Base-by-base conservation (phyloP, 139 green algal species). In the Asterochloris sp. region DNA sequence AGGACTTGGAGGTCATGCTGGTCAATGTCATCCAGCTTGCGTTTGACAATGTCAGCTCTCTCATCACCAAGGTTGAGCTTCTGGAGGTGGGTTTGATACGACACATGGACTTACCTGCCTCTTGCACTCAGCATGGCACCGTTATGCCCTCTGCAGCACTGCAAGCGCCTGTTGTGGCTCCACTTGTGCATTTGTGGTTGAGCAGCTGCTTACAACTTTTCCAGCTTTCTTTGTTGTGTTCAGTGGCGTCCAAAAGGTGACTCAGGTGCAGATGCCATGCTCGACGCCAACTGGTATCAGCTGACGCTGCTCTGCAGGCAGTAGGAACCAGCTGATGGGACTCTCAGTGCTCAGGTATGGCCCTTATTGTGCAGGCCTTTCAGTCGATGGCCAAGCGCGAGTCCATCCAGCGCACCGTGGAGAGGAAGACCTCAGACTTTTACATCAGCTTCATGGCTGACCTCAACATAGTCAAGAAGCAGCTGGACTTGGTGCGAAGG, bases 1-100 rank as follows among this genome's bases (percentile, higher is more conserved):
- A 95, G 86, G 93, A 95, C 82, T 84, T 97, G 67, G 93, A 95
- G 85, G 86, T 95, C 26, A 94, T 95, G 93, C 83, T 96, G 62
- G 88, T 88, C 75, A 95, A 95, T 60, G 88, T 94, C 62, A 92
- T 95, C 81, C 81, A 93, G 84, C 82, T 91, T n/a, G 93, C 90
- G 0, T 88, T 92, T 67, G 91, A 94, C 64, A 88, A 78, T 62
- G 62, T 62, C 62, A 73, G 61, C 21, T 81, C 77, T 27, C 77
- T 81, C 16, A 62, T 81, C 13, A 62, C 61, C 27, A 73, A 64
- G 54, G 27, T 81, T 23, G 62, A 73, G 63, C 77, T 81, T 15
- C 77, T 81, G 19, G 77, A 81, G 77, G 77, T 74, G 61, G 11
- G 62, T 9, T 10, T 8, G 4, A 26, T 2, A 54, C 38, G 6